Evolutionary conservation across 805 yeast species (phyloP), one percentile per base, ranked within the genome.

Genomic region (Ogataea degrootiae): DNA sequence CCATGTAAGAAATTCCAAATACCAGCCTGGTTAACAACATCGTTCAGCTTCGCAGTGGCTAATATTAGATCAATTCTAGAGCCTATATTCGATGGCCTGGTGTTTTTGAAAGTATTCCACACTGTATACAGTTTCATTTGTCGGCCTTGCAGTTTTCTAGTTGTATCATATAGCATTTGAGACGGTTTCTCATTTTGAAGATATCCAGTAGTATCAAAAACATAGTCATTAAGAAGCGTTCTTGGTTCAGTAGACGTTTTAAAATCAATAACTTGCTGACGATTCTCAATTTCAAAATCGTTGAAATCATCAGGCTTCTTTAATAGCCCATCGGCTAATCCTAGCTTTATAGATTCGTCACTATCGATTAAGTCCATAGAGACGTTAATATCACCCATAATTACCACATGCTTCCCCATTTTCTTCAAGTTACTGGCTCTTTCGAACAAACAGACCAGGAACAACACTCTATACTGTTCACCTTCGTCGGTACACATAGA

Each of bases 381-480:
- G 2, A 92, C 84, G 60, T 92, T 92, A 15, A 92, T 75, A 62
- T 92, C 99, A 2, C 99, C 99, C 80, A 92, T 73, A 0, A 94
- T 67, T 1, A 92, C 70, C 5, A 92, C 90, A 14, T 78, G 66
- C 55, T 91, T 85, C 0, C 88, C 88, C 50, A 69, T 38, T 1
- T 56, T 54, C n/a, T 70, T 64, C 46, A 92, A 69, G 35, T 74
- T 75, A 34, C 76, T 66, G 16, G 87, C 76, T 40, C 99, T 74
- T 45, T 74, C 66, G 44, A 89, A 77, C 42, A 92, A 61, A 1
- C 77, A 66, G 21, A 70, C 69, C 44, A 88, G 68, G 56, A 87
- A 92, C 15, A 70, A 65, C 36, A 79, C 54, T 43, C 95, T 66
- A 54, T 72, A 83, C 12, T 57, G 59, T 53, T 82, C 86, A 2